Evolutionary conservation across 2,329 filamentous ascomycete species (phyloP).

Genomic region (Arthrobotrys megalospora): DNA sequence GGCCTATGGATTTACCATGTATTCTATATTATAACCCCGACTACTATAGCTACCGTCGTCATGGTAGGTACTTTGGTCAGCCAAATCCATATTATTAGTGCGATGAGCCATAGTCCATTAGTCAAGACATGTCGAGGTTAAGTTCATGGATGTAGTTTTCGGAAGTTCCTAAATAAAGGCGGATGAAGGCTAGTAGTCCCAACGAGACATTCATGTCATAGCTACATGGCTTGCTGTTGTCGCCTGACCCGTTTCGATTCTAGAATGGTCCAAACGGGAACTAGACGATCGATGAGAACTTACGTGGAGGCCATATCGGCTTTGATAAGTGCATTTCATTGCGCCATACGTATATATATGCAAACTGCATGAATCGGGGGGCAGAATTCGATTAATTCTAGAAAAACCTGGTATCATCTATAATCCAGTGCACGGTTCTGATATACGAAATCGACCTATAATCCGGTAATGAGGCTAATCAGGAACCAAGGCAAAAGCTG

Average conservation of each 20-base stretch:
- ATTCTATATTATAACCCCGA: not conserved
- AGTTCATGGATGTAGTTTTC: no score
- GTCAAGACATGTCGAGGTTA: no score
- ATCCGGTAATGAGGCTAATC: conserved; percentile 6
- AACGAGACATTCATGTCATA: no score
- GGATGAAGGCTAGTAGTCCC: no score
- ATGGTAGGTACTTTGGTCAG: no score
- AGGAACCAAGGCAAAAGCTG: not conserved
- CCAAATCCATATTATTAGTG: no score
- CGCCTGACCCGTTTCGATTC: no score
- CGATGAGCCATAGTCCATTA: no score
- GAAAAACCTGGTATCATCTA: conserved; percentile 3
- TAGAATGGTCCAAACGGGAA: no score
- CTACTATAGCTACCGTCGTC: no score
- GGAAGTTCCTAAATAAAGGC: no score
- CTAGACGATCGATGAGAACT: not conserved
- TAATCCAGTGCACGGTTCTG: conserved; percentile 12
- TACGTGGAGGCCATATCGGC: not conserved
- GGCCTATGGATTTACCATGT: not conserved
- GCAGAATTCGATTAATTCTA: not conserved
- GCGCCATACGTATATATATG: not conserved
- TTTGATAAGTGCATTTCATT: conserved; percentile 1
- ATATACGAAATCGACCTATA: not conserved
- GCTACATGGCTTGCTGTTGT: no score
- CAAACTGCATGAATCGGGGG: not conserved